A percentile compares a stretch with the other conserved stretches of the same genome.
Evolutionary conservation across 2,329 filamentous ascomycete species (phyloP).

Genomic region (Cladosporium phlei): DNA sequence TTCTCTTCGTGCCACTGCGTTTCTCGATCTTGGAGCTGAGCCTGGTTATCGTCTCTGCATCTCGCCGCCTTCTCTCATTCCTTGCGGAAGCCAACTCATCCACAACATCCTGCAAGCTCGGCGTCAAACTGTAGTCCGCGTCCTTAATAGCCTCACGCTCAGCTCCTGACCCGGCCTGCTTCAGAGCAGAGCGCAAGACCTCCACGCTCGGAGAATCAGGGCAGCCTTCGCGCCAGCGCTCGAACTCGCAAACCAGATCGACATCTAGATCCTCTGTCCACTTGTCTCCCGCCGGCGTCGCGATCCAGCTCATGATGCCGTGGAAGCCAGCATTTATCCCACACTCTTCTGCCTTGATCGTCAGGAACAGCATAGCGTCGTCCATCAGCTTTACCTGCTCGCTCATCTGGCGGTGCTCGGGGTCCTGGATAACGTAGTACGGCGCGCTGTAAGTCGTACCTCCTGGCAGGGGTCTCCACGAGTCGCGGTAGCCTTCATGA

Average conservation of each 20-base stretch:
- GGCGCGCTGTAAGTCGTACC: neutral
- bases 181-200: neutral
- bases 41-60: neutral
- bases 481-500: neutral
- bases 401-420: conserved; percentile 2
- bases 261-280: neutral
- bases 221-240: conserved; percentile 2
- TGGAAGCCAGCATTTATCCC: neutral
- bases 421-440: neutral
- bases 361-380: conserved; percentile 7
- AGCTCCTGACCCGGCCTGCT: neutral
- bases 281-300: neutral
- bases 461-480: neutral
- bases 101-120: neutral
- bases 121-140: conserved; percentile 1
- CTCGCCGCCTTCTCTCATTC: neutral
- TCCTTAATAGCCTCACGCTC: conserved; percentile 2
- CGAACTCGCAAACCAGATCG: conserved; percentile 3
- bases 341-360: conserved; percentile 1
- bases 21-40: neutral
- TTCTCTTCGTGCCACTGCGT: no score
- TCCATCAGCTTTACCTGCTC: conserved; percentile 1
- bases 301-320: neutral
- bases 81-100: neutral
- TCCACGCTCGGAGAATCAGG: neutral